A percentile compares a stretch with the other conserved stretches of the same genome.
These are phyloP conservation scores for Fremontodendron californicum DNA, from an alignment of 345 rosid species.

Conservation along the genomic window DNA sequence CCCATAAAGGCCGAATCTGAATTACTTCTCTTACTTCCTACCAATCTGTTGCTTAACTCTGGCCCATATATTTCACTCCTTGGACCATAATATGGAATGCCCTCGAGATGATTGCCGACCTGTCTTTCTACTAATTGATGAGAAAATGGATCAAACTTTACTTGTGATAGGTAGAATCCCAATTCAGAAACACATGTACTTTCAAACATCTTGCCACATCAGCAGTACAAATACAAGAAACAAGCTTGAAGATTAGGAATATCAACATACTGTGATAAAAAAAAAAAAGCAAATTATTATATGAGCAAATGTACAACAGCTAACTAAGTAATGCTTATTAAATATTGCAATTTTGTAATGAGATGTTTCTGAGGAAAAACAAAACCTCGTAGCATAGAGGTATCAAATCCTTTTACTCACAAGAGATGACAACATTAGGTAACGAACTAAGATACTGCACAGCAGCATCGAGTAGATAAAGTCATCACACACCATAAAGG, in stretches of 20 bases:
- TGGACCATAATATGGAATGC: constrained; percentile 69
- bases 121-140: constrained; percentile 51
- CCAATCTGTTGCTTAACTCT: constrained; percentile 56
- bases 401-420: neutral
- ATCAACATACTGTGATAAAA: neutral
- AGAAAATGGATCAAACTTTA: constrained; percentile 29
- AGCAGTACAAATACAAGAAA: no score
- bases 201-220: neutral
- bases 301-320: neutral
- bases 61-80: constrained; percentile 64
- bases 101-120: constrained; percentile 67
- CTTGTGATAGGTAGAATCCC: constrained; percentile 7
- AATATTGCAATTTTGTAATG: neutral
- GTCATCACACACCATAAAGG: constrained; percentile 1
- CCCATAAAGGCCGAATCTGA: constrained; percentile 62
- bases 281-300: neutral
- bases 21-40: constrained; percentile 73
- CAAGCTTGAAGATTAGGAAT: constrained; percentile 10
- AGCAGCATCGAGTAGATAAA: constrained; percentile 5
- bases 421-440: constrained; percentile 4
- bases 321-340: constrained; percentile 1
- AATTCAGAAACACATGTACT: constrained; percentile 10
- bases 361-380: neutral
- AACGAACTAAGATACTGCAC: constrained; percentile 1
- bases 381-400: neutral